Evolutionary conservation across 2,329 filamentous ascomycete species (phyloP).

Genomic region (Hypoxylon sp.): DNA sequence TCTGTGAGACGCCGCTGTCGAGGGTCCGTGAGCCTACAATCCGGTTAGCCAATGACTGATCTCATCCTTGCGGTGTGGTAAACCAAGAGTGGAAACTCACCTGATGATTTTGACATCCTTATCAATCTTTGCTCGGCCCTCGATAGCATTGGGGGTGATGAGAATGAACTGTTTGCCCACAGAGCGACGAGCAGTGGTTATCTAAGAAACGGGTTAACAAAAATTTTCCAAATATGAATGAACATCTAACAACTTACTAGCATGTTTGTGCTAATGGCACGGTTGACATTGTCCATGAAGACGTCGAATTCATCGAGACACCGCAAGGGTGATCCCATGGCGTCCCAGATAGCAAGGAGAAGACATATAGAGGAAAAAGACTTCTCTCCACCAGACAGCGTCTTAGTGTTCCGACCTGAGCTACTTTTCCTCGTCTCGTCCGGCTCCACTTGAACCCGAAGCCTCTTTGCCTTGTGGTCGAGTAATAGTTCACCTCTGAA

Average conservation of each 20-base stretch:
- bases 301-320: conserved; percentile 99
- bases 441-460: conserved; percentile 82
- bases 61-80: not conserved
- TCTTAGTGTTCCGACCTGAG: conserved; percentile 86
- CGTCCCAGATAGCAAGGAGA: conserved; percentile 93
- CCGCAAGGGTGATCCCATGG: conserved; percentile 94
- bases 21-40: conserved; percentile 67
- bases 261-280: conserved; percentile 92
- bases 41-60: conserved; percentile 46
- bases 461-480: conserved; percentile 78
- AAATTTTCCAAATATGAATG: not conserved
- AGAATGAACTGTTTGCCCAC: conserved; percentile 95
- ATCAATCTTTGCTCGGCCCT: conserved; percentile 67
- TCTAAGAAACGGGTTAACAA: conserved; percentile 62
- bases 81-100: conserved; percentile 53
- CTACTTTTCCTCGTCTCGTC: conserved; percentile 76
- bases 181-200: conserved; percentile 84
- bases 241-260: conserved; percentile 72
- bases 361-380: conserved; percentile 98
- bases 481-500: conserved; percentile 86
- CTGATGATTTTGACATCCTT: conserved; percentile 84
- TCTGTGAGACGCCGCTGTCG: conserved; percentile 64
- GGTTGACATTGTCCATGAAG: conserved; percentile 98
- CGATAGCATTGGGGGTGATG: conserved; percentile 91
- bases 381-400: conserved; percentile 95